Evolutionary conservation across 371 early-diverging fungal genomes (phyloP).

Genomic region (Catenaria anguillulae): DNA sequence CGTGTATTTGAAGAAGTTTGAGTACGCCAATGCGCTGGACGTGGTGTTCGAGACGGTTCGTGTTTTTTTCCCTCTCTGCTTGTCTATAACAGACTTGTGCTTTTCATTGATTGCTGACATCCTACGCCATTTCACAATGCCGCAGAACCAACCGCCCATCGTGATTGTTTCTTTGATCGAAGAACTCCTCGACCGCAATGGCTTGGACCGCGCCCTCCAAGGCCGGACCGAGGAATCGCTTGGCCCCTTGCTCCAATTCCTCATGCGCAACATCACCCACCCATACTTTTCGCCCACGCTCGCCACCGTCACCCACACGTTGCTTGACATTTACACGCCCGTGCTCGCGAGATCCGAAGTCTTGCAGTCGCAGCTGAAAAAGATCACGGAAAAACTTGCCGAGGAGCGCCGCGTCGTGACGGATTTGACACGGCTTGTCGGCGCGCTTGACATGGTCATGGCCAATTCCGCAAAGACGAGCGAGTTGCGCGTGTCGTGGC

Average conservation of each 20-base stretch:
- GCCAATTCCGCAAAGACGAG: constrained; percentile 20
- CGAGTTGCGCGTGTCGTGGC: not conserved
- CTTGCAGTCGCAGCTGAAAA: constrained; percentile 31
- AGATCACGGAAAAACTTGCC: constrained; percentile 40
- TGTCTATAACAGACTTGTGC: too few species aligned
- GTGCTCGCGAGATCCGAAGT: constrained; percentile 61
- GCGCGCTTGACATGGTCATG: constrained; percentile 64
- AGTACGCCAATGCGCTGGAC: constrained; percentile 78
- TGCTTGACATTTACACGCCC: constrained; percentile 64
- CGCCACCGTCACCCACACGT: constrained; percentile 51
- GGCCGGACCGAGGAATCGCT: constrained; percentile 75
- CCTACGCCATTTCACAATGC: constrained; percentile 14
- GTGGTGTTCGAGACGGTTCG: constrained; percentile 22
- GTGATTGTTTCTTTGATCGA: constrained; percentile 56
- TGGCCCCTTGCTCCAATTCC: constrained; percentile 62
- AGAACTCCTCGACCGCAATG: constrained; percentile 66
- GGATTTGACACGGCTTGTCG: constrained; percentile 51
- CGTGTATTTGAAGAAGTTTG: constrained; percentile 55
- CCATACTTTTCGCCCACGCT: constrained; percentile 61
- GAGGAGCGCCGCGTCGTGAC: constrained; percentile 58
- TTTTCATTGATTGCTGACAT: not conserved
- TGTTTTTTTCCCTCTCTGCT: not conserved
- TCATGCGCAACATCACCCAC: constrained; percentile 55
- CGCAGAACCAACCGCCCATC: constrained; percentile 33
- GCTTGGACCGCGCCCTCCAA: constrained; percentile 56